phyloP scores from a whole-genome alignment of 331 rosid genomes.

The Quercus tomentella region DNA sequence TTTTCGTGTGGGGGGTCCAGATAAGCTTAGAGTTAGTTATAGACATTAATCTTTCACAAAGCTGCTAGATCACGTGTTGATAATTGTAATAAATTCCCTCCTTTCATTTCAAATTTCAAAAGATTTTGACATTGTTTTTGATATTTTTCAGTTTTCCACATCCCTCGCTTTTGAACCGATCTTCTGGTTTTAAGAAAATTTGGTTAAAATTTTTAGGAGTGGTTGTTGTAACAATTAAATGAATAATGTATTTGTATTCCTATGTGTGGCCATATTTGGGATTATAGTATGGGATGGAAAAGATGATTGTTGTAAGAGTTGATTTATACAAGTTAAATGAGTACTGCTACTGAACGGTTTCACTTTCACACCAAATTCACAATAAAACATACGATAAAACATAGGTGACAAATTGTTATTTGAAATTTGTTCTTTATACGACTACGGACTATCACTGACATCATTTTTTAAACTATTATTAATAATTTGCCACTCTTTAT shows the following conservation, averaged over 20 bases:
- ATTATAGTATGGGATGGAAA: not conserved
- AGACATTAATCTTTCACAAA: slow-evolving; percentile 5
- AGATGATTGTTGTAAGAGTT: not conserved
- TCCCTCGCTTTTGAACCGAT: not conserved
- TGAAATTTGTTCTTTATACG: too few species aligned
- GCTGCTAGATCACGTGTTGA: slow-evolving; percentile 33
- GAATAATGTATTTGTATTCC: too few species aligned
- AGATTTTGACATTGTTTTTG: not conserved
- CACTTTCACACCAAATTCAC: too few species aligned
- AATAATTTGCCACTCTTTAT: too few species aligned
- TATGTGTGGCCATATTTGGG: not conserved
- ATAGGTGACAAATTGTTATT: too few species aligned
- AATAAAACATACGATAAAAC: too few species aligned
- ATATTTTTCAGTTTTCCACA: not conserved
- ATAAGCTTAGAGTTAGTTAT: not conserved
- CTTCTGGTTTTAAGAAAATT: not conserved
- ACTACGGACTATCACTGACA: rapidly evolving
- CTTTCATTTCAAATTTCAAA: slow-evolving; percentile 9
- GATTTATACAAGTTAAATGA: not conserved
- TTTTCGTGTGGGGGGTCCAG: slow-evolving; percentile 35
- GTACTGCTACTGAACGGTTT: too few species aligned
- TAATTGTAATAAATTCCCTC: slow-evolving; percentile 1
- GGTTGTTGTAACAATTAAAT: too few species aligned
- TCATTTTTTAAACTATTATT: too few species aligned
- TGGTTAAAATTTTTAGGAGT: not conserved